Conservation (phyloP, 2,329 filamentous ascomycete genomes). For the Aspergillus bombycis region DNA sequence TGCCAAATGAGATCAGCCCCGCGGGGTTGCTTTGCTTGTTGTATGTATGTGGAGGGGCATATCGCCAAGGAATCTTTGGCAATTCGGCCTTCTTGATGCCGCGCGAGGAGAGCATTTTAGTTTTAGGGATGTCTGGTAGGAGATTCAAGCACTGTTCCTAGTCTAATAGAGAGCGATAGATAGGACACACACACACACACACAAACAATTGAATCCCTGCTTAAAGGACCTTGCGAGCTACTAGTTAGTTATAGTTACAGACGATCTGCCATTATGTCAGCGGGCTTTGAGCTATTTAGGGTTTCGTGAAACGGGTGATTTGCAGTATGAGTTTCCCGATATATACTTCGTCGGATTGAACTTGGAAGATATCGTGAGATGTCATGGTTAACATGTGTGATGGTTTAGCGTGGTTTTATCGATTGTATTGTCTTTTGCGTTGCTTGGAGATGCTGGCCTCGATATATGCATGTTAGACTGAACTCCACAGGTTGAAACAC, state of each 20-base stretch:
- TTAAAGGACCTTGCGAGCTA: neutral
- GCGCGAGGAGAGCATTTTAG: conserved; percentile 33
- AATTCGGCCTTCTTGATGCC: conserved; percentile 26
- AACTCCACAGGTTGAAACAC: too few species aligned
- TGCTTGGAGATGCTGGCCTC: too few species aligned
- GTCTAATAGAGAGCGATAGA: neutral
- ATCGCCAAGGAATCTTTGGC: conserved; percentile 32
- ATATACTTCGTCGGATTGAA: too few species aligned
- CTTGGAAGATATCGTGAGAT: too few species aligned
- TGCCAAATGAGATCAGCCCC: conserved; percentile 40
- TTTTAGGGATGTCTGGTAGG: neutral
- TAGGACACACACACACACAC: too few species aligned
- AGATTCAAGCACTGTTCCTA: neutral
- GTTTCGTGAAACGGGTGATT: neutral
- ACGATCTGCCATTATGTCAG: neutral
- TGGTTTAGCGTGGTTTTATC: too few species aligned
- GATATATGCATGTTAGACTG: too few species aligned
- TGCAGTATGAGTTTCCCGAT: neutral
- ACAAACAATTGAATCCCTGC: neutral
- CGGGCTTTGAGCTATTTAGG: neutral
- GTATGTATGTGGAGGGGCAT: conserved; percentile 29
- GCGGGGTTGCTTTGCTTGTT: conserved; percentile 33
- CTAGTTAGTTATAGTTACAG: neutral
- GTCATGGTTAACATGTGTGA: too few species aligned
- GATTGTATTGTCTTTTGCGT: too few species aligned